Evolutionary conservation across 768 basidiomycete species (phyloP), one percentile per base, ranked within the genome.

Genomic region (Suillus subluteus): DNA sequence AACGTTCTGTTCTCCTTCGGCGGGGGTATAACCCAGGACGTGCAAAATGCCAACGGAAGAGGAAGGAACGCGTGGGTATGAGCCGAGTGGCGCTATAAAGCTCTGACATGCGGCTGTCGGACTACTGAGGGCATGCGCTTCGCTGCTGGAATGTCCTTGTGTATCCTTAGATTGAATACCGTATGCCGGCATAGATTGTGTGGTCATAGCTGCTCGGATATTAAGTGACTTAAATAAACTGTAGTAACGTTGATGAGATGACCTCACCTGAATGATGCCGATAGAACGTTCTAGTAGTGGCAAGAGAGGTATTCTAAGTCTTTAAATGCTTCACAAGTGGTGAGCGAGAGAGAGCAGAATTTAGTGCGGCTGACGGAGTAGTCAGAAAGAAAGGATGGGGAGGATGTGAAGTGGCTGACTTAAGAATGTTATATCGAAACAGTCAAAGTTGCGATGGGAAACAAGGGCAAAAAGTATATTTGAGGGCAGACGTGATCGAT

Each of bases 21-120:
- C 76, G 11, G 91, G 91, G 15, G 84, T 79, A 76, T 87, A 93
- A 67, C 83, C 85, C 69, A 87, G 83, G 69, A 94, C 87, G 73
- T 85, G 85, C 67, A 92, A 85, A 73, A 88, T 81, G 64, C 83
- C 86, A 18, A 76, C 75, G 30, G 79, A 78, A 0, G 89, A 88
- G 66, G 83, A 76, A 59, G 85, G 77, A 68, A 79, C 74, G 41
- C 75, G 70, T 40, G 65, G 65, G 75, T 15, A 71, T 68, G 41
- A 58, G 66, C 21, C 62, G 70, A 23, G 62, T 18, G 16, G 69
- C 38, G 0, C 35, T 55, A n/a, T 70, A 55, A 61, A 30, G 23
- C 69, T 70, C 40, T 72, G 69, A 0, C 38, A 40, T 4, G 72
- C 70, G 0, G 64, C 64, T 23, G 73, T 67, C 15, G 72, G 41